Evolutionary conservation across 2,329 filamentous ascomycete species (phyloP), one percentile per base, ranked within the genome.

Genomic region (Nigrograna mackinnonii): DNA sequence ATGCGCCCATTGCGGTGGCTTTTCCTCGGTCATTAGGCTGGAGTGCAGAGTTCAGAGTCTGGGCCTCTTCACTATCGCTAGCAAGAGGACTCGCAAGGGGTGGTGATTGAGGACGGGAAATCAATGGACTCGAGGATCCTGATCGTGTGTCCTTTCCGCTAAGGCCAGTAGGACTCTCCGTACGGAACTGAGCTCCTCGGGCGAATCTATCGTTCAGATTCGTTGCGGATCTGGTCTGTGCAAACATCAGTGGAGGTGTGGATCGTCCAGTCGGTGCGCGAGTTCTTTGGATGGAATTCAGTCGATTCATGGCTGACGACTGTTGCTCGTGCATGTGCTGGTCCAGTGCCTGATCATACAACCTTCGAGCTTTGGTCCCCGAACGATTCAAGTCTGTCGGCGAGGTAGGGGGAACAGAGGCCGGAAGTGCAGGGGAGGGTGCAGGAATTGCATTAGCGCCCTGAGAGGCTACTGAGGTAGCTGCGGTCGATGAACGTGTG

Each of bases 381-480:
- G 77, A 83, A 39, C 86, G 80, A 42, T 90, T 86, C 0, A 83
- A 58, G 0, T 73, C 69, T 2, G 60, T 58, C 4, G 64, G 46
- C 4, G 45, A 58, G 43, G 54, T 58, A 42, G 58, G 62, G 47
- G 49, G 55, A 30, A 58, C 41, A 20, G 41, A 60, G 24, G 40
- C 55, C 21, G 46, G 54, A 32, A 53, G 50, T 6, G 52, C 49
- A 16, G 52, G 64, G 6, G 55, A 69, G 54, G 64, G 63, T 13
- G 58, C 59, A 18, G 65, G 47, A 35, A 70, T 54, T 6, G 68
- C 68, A 30, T 56, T 63, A 11, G 66, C 61, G 4, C 67, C 66
- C 50, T 92, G 89, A 0, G 91, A 95, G n/a, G 85, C 83, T 37
- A 95, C 76, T 0, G 92, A 96, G 0, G 91, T 96, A 3, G 90